These are phyloP conservation scores for Metarhizium rileyi DNA, from an alignment of 2,329 filamentous ascomycete species.

Conservation along the genomic window DNA sequence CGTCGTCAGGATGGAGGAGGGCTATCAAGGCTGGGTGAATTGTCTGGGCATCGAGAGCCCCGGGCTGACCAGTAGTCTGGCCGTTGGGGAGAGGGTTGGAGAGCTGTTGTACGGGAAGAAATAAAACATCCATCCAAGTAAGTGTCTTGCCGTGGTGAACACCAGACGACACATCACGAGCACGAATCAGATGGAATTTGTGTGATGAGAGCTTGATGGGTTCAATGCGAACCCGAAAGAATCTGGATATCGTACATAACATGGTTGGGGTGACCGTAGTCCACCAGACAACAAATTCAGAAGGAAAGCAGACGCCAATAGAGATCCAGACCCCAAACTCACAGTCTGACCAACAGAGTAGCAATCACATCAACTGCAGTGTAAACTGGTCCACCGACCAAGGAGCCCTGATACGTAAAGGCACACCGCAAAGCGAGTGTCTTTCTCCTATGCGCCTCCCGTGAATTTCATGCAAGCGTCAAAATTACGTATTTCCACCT, in stretches of 20 bases:
- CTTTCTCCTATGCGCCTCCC: not conserved
- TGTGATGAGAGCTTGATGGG: no score
- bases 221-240: not conserved
- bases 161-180: no score
- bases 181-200: no score
- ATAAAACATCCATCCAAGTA: not conserved
- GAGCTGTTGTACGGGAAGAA: slow-evolving; percentile 34
- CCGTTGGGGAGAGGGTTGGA: slow-evolving; percentile 70
- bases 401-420: not conserved
- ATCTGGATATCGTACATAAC: not conserved
- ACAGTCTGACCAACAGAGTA: not conserved
- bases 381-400: not conserved
- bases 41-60: slow-evolving; percentile 89
- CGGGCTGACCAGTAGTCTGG: slow-evolving; percentile 76
- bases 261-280: not conserved
- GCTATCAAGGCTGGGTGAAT: slow-evolving; percentile 77
- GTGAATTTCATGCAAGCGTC: slow-evolving; percentile 6
- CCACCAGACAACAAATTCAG: not conserved
- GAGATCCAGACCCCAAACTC: not conserved
- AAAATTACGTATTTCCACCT: not conserved
- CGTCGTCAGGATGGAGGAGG: slow-evolving; percentile 65
- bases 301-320: slow-evolving; percentile 1
- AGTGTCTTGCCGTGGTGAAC: no score
- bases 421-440: slow-evolving; percentile 2
- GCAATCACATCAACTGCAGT: not conserved